phyloP scores from a whole-genome alignment of 1,139 yeast genomes.

The Kodamaea suecica region DNA sequence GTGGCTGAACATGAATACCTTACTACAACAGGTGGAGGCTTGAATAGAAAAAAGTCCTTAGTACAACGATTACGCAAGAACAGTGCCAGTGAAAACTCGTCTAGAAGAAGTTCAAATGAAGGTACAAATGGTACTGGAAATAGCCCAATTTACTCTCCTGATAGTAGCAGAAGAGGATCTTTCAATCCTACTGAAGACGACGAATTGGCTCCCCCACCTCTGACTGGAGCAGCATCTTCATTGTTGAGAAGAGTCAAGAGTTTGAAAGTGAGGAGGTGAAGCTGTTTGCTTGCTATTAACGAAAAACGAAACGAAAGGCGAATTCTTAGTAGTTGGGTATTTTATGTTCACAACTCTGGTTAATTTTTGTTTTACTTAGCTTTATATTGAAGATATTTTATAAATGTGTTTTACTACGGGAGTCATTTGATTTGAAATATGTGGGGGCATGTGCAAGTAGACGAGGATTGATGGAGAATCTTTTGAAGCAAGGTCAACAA shows the following conservation, averaged over 20 bases:
- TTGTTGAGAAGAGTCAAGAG: constrained; percentile 83
- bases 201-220: constrained; percentile 13
- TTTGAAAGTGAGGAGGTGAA: constrained; percentile 64
- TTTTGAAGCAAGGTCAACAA: no score
- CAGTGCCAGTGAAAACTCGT: constrained; percentile 33
- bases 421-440: no score
- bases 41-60: constrained; percentile 72
- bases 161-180: constrained; percentile 22
- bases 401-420: no score
- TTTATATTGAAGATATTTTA: no score
- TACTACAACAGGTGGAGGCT: constrained; percentile 31
- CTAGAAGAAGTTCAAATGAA: constrained; percentile 38
- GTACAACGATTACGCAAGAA: constrained; percentile 61
- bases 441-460: no score
- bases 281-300: no score
- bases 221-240: constrained; percentile 26
- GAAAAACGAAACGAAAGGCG: no score
- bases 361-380: no score
- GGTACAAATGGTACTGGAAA: constrained; percentile 12
- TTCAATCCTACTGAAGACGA: constrained; percentile 15
- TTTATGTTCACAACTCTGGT: no score
- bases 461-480: no score
- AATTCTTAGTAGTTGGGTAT: no score
- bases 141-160: constrained; percentile 12
- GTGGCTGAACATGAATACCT: constrained; percentile 23